A percentile compares a stretch with the other conserved stretches of the same genome.
Evolutionary conservation across 768 basidiomycete genomes (phyloP).

Genomic region (Leccinum rimulosum): DNA sequence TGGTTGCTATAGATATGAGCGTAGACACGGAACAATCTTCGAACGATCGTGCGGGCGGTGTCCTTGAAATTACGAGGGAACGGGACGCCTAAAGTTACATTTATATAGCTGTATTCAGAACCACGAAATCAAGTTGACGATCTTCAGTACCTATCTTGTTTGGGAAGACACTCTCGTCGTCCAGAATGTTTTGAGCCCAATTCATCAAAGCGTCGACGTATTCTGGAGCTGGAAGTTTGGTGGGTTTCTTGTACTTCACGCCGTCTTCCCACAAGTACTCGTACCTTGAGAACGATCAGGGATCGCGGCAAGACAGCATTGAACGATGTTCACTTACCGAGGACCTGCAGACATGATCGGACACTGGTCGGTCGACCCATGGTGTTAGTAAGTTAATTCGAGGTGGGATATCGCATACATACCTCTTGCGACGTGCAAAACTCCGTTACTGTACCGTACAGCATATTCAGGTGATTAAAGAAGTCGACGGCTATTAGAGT

Average conservation of each 20-base stretch:
- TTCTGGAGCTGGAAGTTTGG: constrained; percentile 92
- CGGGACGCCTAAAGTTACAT: constrained; percentile 62
- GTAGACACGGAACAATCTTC: constrained; percentile 94
- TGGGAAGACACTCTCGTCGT: constrained; percentile 91
- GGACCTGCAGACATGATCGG: constrained; percentile 97
- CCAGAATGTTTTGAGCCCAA: constrained; percentile 91
- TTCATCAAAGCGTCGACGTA: constrained; percentile 99
- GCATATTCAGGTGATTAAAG: constrained; percentile 99
- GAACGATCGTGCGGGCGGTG: constrained; percentile 87
- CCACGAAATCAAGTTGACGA: constrained; percentile 3
- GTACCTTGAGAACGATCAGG: constrained; percentile 51
- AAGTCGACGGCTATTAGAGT: constrained; percentile 84
- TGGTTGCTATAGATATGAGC: constrained; percentile 99
- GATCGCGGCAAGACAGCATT: neutral
- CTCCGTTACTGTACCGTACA: constrained; percentile 97
- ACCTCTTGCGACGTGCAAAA: constrained; percentile 96
- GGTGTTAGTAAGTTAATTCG: constrained; percentile 6
- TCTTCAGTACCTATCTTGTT: constrained; percentile 78
- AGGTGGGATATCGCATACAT: constrained; percentile 19
- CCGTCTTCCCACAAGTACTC: constrained; percentile 97
- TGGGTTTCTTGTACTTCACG: constrained; percentile 79
- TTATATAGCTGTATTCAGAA: neutral
- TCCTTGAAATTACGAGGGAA: constrained; percentile 90
- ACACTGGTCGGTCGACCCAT: constrained; percentile 48
- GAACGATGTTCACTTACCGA: constrained; percentile 48